Evolutionary conservation across 2,329 filamentous ascomycete genomes (phyloP), one percentile per base, ranked within the genome.

Genomic region (Curvularia hawaiiensis): DNA sequence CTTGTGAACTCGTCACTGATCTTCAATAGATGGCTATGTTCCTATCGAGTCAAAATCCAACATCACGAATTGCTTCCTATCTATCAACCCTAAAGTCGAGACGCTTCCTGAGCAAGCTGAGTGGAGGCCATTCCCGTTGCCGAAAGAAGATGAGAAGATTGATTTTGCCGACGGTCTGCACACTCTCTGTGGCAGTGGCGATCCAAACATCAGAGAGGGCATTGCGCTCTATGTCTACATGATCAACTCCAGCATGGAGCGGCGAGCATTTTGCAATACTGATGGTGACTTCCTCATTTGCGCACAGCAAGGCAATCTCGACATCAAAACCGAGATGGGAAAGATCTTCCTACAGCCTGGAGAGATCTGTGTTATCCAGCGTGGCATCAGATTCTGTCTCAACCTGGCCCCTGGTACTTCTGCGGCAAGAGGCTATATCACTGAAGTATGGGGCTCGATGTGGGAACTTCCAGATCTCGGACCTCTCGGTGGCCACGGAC

Each of bases 51-150:
- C 66, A 3, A 73, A 75, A 51, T 73, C 74, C 16, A 66, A 77
- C 55, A 73, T 76, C 22, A 64, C 76, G 54, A 75, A 75, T 51
- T 79, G 75, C 63, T 84, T 84, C 65, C 71, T 80, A 4, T 82
- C 81, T 6, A 78, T 82, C 40, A 78, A 77, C 47, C 75, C 78
- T 45, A 73, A 75, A 33, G 79, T 84, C 5, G 76, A 79, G n/a
- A 73, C 81, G 11, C 79, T 81, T 45, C 76, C 80, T 10, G 81
- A 83, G 59, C 80, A 83, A 69, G 77, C 83, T 39, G 82, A 79
- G 78, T 72, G 80, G 80, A 58, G 76, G 65, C 56, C 81, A 3
- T 80, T 83, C 45, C 66, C 72, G 7, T 61, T 76, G 3, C 74
- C 73, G 0, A 67, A 68, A 30, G 71, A 71, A 9, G 68, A 72